Evolutionary conservation across 331 rosid genomes (phyloP), one percentile per base, ranked within the genome.

Genomic region (Malus hybrid): DNA sequence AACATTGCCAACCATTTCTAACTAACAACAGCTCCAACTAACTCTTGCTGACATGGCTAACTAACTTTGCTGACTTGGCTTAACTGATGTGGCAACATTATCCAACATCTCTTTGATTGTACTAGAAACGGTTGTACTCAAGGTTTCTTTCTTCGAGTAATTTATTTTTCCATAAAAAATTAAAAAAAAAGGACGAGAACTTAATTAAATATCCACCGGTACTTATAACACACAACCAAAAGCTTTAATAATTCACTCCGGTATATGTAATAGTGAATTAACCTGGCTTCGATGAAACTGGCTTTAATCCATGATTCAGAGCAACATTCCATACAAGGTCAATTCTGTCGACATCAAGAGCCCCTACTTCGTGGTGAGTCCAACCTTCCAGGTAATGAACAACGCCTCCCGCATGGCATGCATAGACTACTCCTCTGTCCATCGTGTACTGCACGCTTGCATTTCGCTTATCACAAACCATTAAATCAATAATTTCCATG

Each of bases 351-450:
- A 95, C 99, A 56, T 95, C 97, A 65, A 95, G 14, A 28, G 97
- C 97, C 15, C 97, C 97, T 20, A 95, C 99, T 85, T 95, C 99
- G 19, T 92, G 96, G 81, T 95, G 97, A 60, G 77, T 79, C 97
- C 97, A 95, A 10, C 96, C 97, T 86, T 95, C 97, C 7, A 95
- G 85, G 15, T 80, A 65, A 76, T 95, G 99, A 55, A 95, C 91
- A 80, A 95, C 90, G 6, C 99, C 99, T 16, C 99, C 99, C 0
- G 99, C 99, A 80, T 94, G 99, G 69, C 99, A 94, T 6, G 99
- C 99, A 42, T 94, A 97, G 31, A 94, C 99, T 1, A 92, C 93
- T 73, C 97, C 99, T 56, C 99, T 89, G 0, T 78, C 93, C 99
- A 94, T 92, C 11, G 96, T 89, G 85, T 94, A 92, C 99, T 50